Evolutionary conservation across 768 basidiomycete species (phyloP).

Genomic region (Pleurotus ostreatus): DNA sequence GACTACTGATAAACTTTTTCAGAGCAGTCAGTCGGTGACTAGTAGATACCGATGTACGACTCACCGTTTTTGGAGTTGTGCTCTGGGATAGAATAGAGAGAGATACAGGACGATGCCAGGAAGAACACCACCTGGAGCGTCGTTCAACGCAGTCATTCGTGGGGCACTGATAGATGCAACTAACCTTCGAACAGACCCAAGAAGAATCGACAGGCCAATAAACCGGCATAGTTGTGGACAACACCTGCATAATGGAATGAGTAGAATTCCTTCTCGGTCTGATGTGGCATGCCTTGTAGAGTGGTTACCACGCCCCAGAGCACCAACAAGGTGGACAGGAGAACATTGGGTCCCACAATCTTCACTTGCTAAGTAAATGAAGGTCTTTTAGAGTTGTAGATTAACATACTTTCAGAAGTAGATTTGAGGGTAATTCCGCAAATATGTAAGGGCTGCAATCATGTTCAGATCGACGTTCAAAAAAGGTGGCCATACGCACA

Average conservation of each 20-base stretch:
- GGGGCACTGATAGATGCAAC: slow-evolving; percentile 8
- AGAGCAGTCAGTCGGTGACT: slow-evolving; percentile 41
- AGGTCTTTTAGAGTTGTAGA: background rate
- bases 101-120: slow-evolving; percentile 27
- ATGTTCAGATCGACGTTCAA: background rate
- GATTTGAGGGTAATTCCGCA: slow-evolving; percentile 34
- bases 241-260: slow-evolving; percentile 21
- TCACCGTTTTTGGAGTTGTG: slow-evolving; percentile 23
- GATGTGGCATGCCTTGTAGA: slow-evolving; percentile 31
- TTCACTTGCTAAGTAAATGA: slow-evolving; percentile 9
- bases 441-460: slow-evolving; percentile 21
- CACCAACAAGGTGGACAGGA: slow-evolving; percentile 37
- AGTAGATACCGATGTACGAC: slow-evolving; percentile 33
- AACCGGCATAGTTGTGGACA: slow-evolving; percentile 32
- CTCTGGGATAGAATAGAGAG: slow-evolving; percentile 32
- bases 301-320: slow-evolving; percentile 40
- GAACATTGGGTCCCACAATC: slow-evolving; percentile 35
- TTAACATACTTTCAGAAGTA: slow-evolving; percentile 30
- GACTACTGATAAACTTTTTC: slow-evolving; percentile 27
- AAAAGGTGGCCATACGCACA: slow-evolving; percentile 3
- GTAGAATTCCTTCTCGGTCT: background rate
- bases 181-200: slow-evolving; percentile 44
- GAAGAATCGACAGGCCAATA: slow-evolving; percentile 46
- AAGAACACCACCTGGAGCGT: slow-evolving; percentile 25
- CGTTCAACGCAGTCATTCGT: slow-evolving; percentile 4